phyloP scores from a whole-genome alignment of 208 protist species.

The Chromosphaera perkinsii region DNA sequence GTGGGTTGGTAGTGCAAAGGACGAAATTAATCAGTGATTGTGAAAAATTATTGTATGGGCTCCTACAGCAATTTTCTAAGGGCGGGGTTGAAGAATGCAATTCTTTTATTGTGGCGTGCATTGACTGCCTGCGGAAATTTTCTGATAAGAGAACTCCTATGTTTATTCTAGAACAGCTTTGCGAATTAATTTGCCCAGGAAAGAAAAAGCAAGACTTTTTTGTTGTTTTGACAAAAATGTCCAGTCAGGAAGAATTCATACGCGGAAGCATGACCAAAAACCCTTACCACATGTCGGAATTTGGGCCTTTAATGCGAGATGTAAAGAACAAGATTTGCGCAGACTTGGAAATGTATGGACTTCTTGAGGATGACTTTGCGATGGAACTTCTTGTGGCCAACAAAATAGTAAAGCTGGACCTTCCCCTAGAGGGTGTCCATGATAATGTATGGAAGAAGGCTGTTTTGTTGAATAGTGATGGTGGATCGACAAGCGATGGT shows the following conservation, averaged over 20 bases:
- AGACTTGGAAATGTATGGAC: slow-evolving; percentile 62
- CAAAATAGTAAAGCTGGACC: slow-evolving; percentile 66
- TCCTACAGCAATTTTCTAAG: slow-evolving; percentile 44
- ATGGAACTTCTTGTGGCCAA: slow-evolving; percentile 67
- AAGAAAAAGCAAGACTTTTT: slow-evolving; percentile 50
- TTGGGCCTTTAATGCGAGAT: slow-evolving; percentile 65
- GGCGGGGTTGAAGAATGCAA: slow-evolving; percentile 42
- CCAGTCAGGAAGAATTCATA: slow-evolving; percentile 75
- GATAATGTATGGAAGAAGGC: slow-evolving; percentile 69
- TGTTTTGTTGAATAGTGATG: no score
- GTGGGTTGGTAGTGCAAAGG: slow-evolving; percentile 55
- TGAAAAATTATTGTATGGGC: slow-evolving; percentile 21
- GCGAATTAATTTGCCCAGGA: slow-evolving; percentile 53
- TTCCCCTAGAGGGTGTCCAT: slow-evolving; percentile 65
- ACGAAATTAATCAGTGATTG: slow-evolving; percentile 57
- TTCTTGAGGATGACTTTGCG: slow-evolving; percentile 71
- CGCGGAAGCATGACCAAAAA: slow-evolving; percentile 67
- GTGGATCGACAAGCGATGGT: no score
- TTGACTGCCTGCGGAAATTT: slow-evolving; percentile 43
- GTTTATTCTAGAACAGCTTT: slow-evolving; percentile 69
- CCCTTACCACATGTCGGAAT: slow-evolving; percentile 51
- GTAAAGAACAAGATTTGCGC: slow-evolving; percentile 73
- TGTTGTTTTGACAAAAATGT: slow-evolving; percentile 54
- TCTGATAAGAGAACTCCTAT: slow-evolving; percentile 32
- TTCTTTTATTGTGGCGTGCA: slow-evolving; percentile 56